phyloP scores from a whole-genome alignment of 495 filamentous ascomycete genomes.

The Poronia punctata region DNA sequence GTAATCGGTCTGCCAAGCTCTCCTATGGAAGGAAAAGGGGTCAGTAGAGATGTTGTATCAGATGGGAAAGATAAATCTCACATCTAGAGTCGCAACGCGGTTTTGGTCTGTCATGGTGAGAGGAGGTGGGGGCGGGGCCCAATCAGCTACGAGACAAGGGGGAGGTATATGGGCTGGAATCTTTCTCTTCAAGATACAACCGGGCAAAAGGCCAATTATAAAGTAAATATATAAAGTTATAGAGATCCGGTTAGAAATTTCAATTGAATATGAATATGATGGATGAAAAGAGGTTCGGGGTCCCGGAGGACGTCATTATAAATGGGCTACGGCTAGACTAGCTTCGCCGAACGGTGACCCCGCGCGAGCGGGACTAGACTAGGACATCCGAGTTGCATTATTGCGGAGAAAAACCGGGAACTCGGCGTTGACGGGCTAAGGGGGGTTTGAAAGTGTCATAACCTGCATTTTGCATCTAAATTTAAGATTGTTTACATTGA shows the following conservation, averaged over 20 bases:
- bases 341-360: conserved; percentile 8
- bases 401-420: conserved; percentile 26
- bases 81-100: conserved; percentile 30
- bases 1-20: conserved; percentile 46
- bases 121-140: not conserved
- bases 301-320: too few relatives aligned
- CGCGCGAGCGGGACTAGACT: conserved; percentile 11
- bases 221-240: too few relatives aligned
- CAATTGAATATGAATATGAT: too few relatives aligned
- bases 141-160: not conserved
- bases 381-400: too few relatives aligned
- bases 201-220: too few relatives aligned
- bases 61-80: conserved; percentile 15
- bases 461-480: too few relatives aligned
- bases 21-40: conserved; percentile 17
- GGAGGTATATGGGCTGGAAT: too few relatives aligned
- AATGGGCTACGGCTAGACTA: too few relatives aligned
- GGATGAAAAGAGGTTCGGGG: too few relatives aligned
- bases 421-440: conserved; percentile 14
- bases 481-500: too few relatives aligned
- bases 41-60: conserved; percentile 4
- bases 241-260: too few relatives aligned
- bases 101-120: conserved; percentile 25
- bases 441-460: not conserved
- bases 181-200: too few relatives aligned